Evolutionary conservation across 371 early-diverging fungal genomes (phyloP).

Genomic region (Mucor circinelloides): DNA sequence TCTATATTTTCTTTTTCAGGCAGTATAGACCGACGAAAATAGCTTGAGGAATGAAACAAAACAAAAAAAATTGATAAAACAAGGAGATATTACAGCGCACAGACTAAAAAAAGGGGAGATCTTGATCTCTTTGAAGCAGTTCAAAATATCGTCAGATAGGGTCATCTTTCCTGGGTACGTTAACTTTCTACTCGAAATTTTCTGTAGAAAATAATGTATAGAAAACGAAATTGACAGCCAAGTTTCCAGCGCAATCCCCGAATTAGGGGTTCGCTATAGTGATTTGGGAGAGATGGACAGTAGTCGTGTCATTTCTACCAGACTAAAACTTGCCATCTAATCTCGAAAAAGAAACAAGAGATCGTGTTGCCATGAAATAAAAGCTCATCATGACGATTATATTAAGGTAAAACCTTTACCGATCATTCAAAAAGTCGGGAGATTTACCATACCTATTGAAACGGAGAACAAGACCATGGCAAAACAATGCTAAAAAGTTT

Average conservation of each 20-base stretch:
- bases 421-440: background rate
- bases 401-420: background rate
- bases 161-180: background rate
- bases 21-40: background rate
- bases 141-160: background rate
- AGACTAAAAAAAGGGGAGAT: background rate
- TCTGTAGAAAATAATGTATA: background rate
- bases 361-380: background rate
- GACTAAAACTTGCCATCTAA: no score
- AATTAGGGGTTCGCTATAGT: no score
- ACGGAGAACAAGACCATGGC: background rate
- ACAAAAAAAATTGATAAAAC: background rate
- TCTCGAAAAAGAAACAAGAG: background rate
- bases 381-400: background rate
- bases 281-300: no score
- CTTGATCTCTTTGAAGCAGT: background rate
- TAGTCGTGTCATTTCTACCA: no score
- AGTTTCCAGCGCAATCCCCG: no score
- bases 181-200: background rate
- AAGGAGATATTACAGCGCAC: background rate
- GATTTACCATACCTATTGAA: background rate
- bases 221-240: background rate
- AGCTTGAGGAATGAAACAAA: background rate
- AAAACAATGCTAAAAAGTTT: background rate
- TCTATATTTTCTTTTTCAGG: no score